Base-by-base conservation (phyloP, 306 rosid genomes). In the Prosopis cineraria region DNA sequence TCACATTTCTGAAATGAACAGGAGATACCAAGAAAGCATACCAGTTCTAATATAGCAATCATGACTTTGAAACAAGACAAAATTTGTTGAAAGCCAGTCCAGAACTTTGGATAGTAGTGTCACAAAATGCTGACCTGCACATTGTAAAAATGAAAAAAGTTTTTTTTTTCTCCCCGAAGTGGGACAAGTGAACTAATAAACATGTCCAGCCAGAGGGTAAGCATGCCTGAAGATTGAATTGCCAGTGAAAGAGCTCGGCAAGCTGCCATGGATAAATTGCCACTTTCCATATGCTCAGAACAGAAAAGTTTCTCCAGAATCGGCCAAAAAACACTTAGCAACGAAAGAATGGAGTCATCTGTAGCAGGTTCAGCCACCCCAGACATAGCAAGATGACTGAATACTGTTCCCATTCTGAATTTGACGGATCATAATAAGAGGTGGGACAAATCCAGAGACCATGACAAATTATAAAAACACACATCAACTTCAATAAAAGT, bases 1-100 rank as follows among this genome's bases (percentile, higher is more conserved):
- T 36, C 39, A 36, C 39, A 36, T 36, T 36, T 36, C 39, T 36
- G 39, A 36, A 36, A 36, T 36, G 39, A 36, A 36, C 30, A 33
- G 9, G 44, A 70, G 44, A 80, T 63, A 58, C 56, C 72, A 45
- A 68, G 82, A 36, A 65, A 19, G 14, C 44, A 13, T 89, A 94
- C 98, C 98, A 41, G 98, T 87, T 87, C 96, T 85, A 84, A 94
- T 90, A 84, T 92, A 94, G 87, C 94, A 94, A 74, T 92, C 98
- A 55, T 94, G 97, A 84, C 90, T 93, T 85, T 89, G 97, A 84
- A 88, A 94, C 79, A 86, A 85, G 73, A 86, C 78, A 74, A 89
- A 94, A 87, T 94, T 94, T 79, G 93, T 87, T 0, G 93, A 94
- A 43, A 94, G 87, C 88, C 91, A 92, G 84, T 94, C 92, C 62